Base-by-base conservation (phyloP, 257 asterid species). In the Lantana camara region DNA sequence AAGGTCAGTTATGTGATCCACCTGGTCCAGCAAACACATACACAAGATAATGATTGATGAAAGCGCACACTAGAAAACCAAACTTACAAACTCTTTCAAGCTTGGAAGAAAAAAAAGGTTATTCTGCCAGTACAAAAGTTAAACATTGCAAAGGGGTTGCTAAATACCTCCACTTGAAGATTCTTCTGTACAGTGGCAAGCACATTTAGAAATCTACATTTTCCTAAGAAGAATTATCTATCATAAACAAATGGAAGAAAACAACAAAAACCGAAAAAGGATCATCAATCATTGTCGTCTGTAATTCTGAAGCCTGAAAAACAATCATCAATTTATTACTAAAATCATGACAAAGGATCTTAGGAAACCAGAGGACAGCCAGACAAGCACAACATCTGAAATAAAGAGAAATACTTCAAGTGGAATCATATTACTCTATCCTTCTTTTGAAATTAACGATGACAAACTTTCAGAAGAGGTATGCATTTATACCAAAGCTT, bases 271-370 rank as follows among this genome's bases (percentile, higher is more conserved):
- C 52, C 19, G 34, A 73, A 12, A 49, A 37, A 48, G 13, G 72
- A 75, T 80, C 80, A n/a, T 90, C 96, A 94, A 94, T 88, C 95
- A 85, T 90, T 46, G 95, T 82, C 40, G 83, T 80, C 82, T 94
- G 99, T 53, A 94, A 47, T 63, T 90, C 89, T 38, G 96, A 88
- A 64, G 99, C 99, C 96, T 94, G 83, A 57, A 73, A 70, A 62
- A 47, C 38, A 29, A 37, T 29, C 16, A 71, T 65, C 27, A 57
- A 62, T 34, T 60, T 42, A 57, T 29, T 27, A 50, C 13, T 9
- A 59, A n/a, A 52, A 24, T 19, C 63, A 45, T 69, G 15, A 21
- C 41, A 38, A 48, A 46, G 57, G 48, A 8, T 63, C 56, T 21
- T 68, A 68, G 23, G 41, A 51, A 62, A 27, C 51, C 21, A 34